phyloP scores from a whole-genome alignment of 1,139 yeast species.

The Kurtzmaniella natalensis region DNA sequence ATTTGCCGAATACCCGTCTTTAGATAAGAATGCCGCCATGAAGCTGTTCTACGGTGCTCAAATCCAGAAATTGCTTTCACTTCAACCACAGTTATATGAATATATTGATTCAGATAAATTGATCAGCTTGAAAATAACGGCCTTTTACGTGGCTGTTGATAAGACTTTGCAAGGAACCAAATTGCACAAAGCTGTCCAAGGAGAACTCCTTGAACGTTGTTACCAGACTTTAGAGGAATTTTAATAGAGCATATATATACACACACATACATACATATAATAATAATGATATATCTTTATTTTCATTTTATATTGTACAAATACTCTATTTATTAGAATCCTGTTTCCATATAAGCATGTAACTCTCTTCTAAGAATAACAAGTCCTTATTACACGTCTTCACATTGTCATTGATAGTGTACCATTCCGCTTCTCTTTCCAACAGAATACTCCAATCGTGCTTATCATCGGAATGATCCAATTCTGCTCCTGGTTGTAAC shows the following conservation, averaged over 20 bases:
- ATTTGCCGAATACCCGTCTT: conserved; percentile 8
- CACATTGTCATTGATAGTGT: conserved; percentile 50
- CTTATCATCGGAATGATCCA: conserved; percentile 22
- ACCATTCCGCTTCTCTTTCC: conserved; percentile 45
- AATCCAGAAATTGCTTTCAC: conserved; percentile 9
- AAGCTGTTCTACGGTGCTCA: conserved; percentile 12
- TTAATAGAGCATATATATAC: no score
- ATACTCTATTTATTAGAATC: background rate
- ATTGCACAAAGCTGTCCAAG: conserved; percentile 12
- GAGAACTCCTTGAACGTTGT: conserved; percentile 1
- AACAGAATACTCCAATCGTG: conserved; percentile 48
- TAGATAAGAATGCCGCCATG: conserved; percentile 5
- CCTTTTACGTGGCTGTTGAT: conserved; percentile 18
- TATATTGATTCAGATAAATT: conserved; percentile 7
- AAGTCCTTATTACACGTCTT: conserved; percentile 51
- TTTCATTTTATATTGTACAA: no score
- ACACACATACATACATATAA: no score
- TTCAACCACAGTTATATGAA: conserved; percentile 10
- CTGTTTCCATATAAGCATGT: conserved; percentile 63
- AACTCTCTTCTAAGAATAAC: conserved; percentile 58
- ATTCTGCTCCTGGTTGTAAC: conserved; percentile 15
- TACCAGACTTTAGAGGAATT: no score
- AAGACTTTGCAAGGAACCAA: conserved; percentile 15
- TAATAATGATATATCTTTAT: no score
- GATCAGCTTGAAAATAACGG: conserved; percentile 14